Percentiles rank a stretch among this genome's conserved stretches.
These are phyloP conservation scores for Kluyveromyces siamensis DNA, from an alignment of 805 yeast genomes.

Conservation along the genomic window DNA sequence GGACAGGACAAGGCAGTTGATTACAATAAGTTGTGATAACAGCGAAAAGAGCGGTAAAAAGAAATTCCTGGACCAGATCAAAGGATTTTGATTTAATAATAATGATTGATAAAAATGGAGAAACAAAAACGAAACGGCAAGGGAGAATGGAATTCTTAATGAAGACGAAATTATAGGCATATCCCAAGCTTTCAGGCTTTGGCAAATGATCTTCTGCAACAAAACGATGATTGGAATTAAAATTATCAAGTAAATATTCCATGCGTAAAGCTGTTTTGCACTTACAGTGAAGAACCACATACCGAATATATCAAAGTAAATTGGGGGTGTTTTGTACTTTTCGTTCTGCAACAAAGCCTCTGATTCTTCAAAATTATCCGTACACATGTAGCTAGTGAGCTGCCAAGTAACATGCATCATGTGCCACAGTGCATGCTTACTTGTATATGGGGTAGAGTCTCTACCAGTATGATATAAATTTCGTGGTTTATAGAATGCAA, in stretches of 20 bases:
- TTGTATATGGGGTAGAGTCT: conserved; percentile 58
- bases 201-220: conserved; percentile 40
- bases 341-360: conserved; percentile 23
- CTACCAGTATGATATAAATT: conserved; percentile 71
- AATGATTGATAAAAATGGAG: conserved; percentile 32
- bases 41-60: conserved; percentile 41
- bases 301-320: conserved; percentile 60
- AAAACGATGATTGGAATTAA: conserved; percentile 46
- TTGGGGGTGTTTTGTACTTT: conserved; percentile 35
- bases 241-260: conserved; percentile 45
- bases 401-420: conserved; percentile 71
- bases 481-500: conserved; percentile 83
- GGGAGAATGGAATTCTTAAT: conserved; percentile 53
- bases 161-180: conserved; percentile 32
- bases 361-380: conserved; percentile 24
- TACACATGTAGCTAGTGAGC: conserved; percentile 39
- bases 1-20: conserved; percentile 48
- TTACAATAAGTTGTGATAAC: conserved; percentile 39
- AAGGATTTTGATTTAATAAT: conserved; percentile 37
- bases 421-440: conserved; percentile 69
- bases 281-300: conserved; percentile 46
- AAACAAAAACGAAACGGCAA: conserved; percentile 35
- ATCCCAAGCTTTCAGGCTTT: conserved; percentile 40
- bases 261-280: conserved; percentile 37
- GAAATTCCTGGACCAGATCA: conserved; percentile 43